phyloP scores from a whole-genome alignment of 2,329 filamentous ascomycete genomes.

The Botrytis galanthina region DNA sequence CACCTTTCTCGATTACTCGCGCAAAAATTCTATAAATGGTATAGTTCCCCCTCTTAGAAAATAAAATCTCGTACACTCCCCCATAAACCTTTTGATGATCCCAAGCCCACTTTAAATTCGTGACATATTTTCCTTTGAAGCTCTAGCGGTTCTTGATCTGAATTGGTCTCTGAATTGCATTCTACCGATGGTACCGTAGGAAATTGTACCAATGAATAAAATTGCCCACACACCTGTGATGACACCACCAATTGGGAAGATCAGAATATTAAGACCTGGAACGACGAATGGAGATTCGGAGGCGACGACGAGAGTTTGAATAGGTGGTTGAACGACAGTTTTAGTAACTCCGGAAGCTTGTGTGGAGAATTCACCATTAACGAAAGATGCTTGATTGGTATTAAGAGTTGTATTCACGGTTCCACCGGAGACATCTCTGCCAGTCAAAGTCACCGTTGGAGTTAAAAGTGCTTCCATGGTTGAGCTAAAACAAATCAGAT shows the following conservation, averaged over 20 bases:
- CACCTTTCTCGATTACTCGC: neutral
- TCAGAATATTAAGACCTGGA: slow-evolving; percentile 64
- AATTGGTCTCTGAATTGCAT: slow-evolving; percentile 66
- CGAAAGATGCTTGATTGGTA: slow-evolving; percentile 67
- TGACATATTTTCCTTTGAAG: slow-evolving; percentile 39
- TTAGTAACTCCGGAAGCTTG: slow-evolving; percentile 31
- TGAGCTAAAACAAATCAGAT: slow-evolving; percentile 40
- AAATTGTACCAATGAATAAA: slow-evolving; percentile 56
- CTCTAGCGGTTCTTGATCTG: slow-evolving; percentile 49
- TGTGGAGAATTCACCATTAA: slow-evolving; percentile 66
- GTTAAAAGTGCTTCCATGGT: slow-evolving; percentile 60
- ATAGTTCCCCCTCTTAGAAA: slow-evolving; percentile 9
- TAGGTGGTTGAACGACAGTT: slow-evolving; percentile 34
- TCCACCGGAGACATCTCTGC: slow-evolving; percentile 50
- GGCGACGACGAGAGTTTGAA: slow-evolving; percentile 40
- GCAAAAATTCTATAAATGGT: slow-evolving; percentile 12
- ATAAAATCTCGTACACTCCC: slow-evolving; percentile 11
- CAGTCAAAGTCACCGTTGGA: slow-evolving; percentile 65
- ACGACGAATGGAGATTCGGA: slow-evolving; percentile 57
- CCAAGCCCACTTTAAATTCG: slow-evolving; percentile 28
- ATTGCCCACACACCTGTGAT: slow-evolving; percentile 62
- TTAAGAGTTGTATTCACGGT: slow-evolving; percentile 63
- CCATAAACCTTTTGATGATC: neutral
- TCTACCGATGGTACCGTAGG: slow-evolving; percentile 63
- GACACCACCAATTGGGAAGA: slow-evolving; percentile 69